phyloP scores from a whole-genome alignment of 768 basidiomycete species.

The Cyathus striatus region DNA sequence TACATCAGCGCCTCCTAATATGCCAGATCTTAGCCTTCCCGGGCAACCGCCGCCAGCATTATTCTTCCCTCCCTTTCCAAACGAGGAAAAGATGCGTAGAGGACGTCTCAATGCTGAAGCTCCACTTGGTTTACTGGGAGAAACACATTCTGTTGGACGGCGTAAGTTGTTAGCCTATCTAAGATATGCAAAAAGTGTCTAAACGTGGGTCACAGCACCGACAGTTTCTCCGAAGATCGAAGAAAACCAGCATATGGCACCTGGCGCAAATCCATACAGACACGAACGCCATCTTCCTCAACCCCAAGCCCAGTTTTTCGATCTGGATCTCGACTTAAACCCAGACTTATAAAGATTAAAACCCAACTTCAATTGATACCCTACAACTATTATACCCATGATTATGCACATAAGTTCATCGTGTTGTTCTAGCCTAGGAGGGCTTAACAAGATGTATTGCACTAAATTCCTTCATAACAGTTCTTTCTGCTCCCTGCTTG shows the following conservation, averaged over 20 bases:
- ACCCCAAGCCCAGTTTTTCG: constrained; percentile 61
- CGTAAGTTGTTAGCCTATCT: constrained; percentile 36
- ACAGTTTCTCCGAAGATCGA: constrained; percentile 54
- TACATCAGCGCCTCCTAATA: constrained; percentile 85
- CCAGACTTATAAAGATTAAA: constrained; percentile 54
- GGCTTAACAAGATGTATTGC: no score
- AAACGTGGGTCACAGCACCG: constrained; percentile 38
- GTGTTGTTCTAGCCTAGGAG: no score
- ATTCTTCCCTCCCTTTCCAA: constrained; percentile 89
- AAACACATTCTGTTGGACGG: constrained; percentile 77
- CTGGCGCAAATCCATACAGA: constrained; percentile 64
- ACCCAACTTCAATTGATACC: no score
- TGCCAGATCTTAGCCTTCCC: constrained; percentile 67
- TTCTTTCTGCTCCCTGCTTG: no score
- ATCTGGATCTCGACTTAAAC: constrained; percentile 81
- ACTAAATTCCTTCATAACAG: no score
- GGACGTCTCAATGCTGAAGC: constrained; percentile 78
- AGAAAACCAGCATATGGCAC: constrained; percentile 37
- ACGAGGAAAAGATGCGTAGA: constrained; percentile 87
- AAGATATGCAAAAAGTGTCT: constrained; percentile 2
- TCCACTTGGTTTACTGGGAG: constrained; percentile 71
- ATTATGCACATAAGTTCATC: no score
- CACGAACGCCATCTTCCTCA: constrained; percentile 64
- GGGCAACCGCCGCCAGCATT: constrained; percentile 73
- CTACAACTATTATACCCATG: no score